Evolutionary conservation across 768 basidiomycete genomes (phyloP).

Genomic region (Calocera viscosa): DNA sequence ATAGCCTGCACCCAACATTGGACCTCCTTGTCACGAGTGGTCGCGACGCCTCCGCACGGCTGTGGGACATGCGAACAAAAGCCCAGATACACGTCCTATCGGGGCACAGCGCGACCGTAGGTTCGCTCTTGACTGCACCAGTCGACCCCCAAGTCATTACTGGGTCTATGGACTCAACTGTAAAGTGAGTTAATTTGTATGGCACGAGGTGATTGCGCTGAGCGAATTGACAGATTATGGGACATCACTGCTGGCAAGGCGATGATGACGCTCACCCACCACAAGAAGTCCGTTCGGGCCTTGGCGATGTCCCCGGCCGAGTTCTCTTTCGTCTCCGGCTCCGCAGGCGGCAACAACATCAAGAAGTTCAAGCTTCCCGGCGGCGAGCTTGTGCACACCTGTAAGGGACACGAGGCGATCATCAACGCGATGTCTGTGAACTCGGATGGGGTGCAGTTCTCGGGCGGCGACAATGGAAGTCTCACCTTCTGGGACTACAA

Average conservation of each 20-base stretch:
- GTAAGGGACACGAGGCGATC: conserved; percentile 90
- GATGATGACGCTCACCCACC: conserved; percentile 93
- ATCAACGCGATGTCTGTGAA: conserved; percentile 94
- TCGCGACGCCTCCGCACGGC: conserved; percentile 89
- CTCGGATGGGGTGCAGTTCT: conserved; percentile 91
- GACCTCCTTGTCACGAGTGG: conserved; percentile 92
- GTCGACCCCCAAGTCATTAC: conserved; percentile 97
- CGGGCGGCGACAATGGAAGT: conserved; percentile 90
- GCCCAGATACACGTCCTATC: conserved; percentile 86
- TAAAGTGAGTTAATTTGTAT: conserved; percentile 44
- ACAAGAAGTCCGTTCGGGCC: conserved; percentile 94
- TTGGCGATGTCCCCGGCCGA: conserved; percentile 93
- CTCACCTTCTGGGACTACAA: conserved; percentile 90
- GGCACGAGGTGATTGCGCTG: background rate
- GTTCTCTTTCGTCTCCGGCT: conserved; percentile 90
- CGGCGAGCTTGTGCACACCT: conserved; percentile 91
- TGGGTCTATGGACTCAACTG: conserved; percentile 94
- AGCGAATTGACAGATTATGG: conserved; percentile 54
- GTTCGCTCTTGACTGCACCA: conserved; percentile 91
- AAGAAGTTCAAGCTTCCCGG: conserved; percentile 99
- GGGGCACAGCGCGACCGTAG: conserved; percentile 90
- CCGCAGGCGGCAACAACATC: conserved; percentile 98
- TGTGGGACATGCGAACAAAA: conserved; percentile 99
- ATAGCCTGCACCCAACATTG: conserved; percentile 79
- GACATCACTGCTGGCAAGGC: conserved; percentile 97